Percentiles rank a stretch among this genome's conserved stretches.
phyloP scores from a whole-genome alignment of 148 eudicot species.

The Rhododendron molle region DNA sequence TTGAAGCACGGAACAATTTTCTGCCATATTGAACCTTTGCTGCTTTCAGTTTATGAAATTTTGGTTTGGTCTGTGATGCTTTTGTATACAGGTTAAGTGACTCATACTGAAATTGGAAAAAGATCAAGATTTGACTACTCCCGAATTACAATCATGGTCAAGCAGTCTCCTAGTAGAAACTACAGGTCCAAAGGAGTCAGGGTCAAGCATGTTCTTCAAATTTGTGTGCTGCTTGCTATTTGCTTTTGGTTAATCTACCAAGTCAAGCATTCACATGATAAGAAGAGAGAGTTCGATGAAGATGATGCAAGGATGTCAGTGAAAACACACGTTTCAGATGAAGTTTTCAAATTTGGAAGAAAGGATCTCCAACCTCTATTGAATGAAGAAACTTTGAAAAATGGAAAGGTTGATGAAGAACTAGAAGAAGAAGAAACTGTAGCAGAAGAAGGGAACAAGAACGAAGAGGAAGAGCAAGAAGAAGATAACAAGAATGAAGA shows the following conservation, averaged over 20 bases:
- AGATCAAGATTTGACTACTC: neutral
- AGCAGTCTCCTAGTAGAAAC: constrained; percentile 66
- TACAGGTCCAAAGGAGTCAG: constrained; percentile 67
- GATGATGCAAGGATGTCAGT: constrained; percentile 30
- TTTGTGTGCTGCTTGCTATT: constrained; percentile 73
- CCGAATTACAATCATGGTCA: constrained; percentile 40
- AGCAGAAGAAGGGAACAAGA: constrained; percentile 35
- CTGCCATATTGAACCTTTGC: neutral
- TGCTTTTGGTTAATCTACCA: constrained; percentile 91
- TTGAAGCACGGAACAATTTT: neutral
- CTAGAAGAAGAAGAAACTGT: constrained; percentile 52
- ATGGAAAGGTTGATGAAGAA: constrained; percentile 33
- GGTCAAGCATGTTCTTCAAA: constrained; percentile 65
- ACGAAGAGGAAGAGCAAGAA: constrained; percentile 32
- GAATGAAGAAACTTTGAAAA: constrained; percentile 22
- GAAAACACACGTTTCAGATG: constrained; percentile 20
- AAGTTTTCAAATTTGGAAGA: constrained; percentile 50
- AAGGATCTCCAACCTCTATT: constrained; percentile 47
- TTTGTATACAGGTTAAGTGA: neutral
- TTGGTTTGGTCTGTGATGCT: neutral
- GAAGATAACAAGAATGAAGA: constrained; percentile 23
- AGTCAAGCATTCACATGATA: constrained; percentile 88
- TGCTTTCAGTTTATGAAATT: neutral
- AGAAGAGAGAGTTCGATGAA: constrained; percentile 61
- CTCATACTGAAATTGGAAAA: neutral